These are phyloP conservation scores for Phytopythium mirpurense DNA, from an alignment of 352 stramenopile genomes.

Conservation along the genomic window DNA sequence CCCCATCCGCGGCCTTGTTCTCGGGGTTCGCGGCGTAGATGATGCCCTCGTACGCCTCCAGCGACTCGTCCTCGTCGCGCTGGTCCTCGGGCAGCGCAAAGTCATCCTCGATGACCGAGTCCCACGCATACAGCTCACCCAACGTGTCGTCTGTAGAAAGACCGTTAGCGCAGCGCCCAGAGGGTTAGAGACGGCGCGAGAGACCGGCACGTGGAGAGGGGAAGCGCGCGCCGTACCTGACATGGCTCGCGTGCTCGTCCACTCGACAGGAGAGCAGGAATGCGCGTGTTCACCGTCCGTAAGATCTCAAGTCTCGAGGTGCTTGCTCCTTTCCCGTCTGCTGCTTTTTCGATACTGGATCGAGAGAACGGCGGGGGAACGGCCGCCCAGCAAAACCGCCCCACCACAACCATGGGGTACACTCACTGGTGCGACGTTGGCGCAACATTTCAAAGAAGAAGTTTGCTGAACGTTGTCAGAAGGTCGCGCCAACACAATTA, in stretches of 20 bases:
- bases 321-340: background rate
- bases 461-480: background rate
- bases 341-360: constrained; percentile 3
- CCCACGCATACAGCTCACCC: constrained; percentile 62
- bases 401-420: background rate
- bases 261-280: background rate
- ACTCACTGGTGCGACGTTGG: background rate
- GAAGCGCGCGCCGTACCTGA: background rate
- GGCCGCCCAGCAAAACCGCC: background rate
- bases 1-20: constrained; percentile 30
- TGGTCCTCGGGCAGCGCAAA: constrained; percentile 27
- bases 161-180: background rate
- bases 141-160: constrained; percentile 31
- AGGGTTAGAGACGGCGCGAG: background rate
- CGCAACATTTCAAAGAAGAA: constrained; percentile 1
- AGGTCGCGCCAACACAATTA: background rate
- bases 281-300: background rate
- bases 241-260: background rate
- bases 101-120: constrained; percentile 61
- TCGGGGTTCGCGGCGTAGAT: constrained; percentile 39
- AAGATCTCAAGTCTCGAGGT: background rate
- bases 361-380: background rate
- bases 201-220: background rate
- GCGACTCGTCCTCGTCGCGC: constrained; percentile 63
- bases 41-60: constrained; percentile 73